Base-by-base conservation (phyloP, 306 rosid genomes). In the Prunus armeniaca region DNA sequence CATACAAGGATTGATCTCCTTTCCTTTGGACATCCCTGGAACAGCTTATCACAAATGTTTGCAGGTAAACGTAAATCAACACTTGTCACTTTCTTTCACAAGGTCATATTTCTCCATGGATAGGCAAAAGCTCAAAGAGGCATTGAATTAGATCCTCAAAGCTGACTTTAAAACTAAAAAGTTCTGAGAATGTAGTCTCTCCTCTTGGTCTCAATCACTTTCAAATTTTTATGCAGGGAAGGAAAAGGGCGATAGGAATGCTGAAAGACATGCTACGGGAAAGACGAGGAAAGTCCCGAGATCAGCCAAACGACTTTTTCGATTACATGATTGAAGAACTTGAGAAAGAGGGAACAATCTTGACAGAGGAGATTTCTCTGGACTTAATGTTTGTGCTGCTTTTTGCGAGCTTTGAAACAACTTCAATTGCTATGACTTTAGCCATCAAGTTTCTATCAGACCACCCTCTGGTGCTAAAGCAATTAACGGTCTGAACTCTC, bases 361-460 rank as follows among this genome's bases (percentile, higher is more conserved):
- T 92, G 28, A 94, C 97, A 4, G 98, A 91, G 67, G 95, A 64
- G 14, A 91, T 92, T 55, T 93, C 93, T 68, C 78, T 94, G 81
- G 97, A 94, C 83, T 86, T 94, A 49, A 94, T 94, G 95, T 94
- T 94, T 86, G 87, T 86, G 74, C 91, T 95, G 11, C 96, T 95
- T 66, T 95, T 89, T 78, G 91, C 98, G 49, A 95, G 97, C 86
- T 92, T 90, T 75, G 98, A 92, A 85, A 92, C 98, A 49, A 92
- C 98, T 43, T 95, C 98, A 70, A 81, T 85, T 24, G 97, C 98
- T 72, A 32, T 90, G 3, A 91, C 97, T 76, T 74, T 68, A 46
- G 93, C 93, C 71, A 62, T 87, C 20, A 89, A 92, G 81, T 78
- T 80, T 69, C 89, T 95, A 68, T 75, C 87, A 2, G 88, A 88